Evolutionary conservation across 1,284 basidiomycete species (phyloP), one percentile per base, ranked within the genome.

Genomic region (Sporisorium sorghi): DNA sequence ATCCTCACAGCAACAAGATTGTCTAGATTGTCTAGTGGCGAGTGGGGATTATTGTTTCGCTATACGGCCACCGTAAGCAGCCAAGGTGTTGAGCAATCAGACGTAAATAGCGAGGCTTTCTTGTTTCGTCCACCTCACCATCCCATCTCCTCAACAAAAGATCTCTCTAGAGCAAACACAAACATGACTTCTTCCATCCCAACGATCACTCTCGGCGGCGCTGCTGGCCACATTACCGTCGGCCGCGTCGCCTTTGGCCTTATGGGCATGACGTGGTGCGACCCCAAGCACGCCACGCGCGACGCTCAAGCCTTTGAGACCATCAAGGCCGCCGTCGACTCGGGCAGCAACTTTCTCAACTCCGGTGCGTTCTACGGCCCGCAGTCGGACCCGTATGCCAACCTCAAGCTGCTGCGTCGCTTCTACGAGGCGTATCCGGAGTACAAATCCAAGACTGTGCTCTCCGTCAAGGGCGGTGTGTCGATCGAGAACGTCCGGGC

Each of bases 221-320:
- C 43, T 10, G 78, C 78, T 5, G 49, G 33, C 52, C 39, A 59
- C 57, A 44, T 81, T 32, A 5, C 62, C 1, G 43, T 81, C 39
- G 79, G 78, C 7, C 67, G 66, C n/a, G 49, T 81, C 14, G 80
- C 78, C 3, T 74, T 74, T 21, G 80, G 80, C 19, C 66, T 72
- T 17, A 77, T 82, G 79, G 65, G 73, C 30, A 59, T 82, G 62
- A 66, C 77, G 12, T 81, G 79, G 80, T 51, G 50, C 47, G 67
- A 76, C 17, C 64, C 67, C 21, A 12, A 19, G 11, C 30, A 56
- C 2, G 11, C 17, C n/a, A 62, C 86, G 3, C 81, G 88, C 0
- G 89, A 91, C 47, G 87, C 89, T 55, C 85, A 88, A 19, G 87
- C 87, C 11, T 90, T 91, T 65, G 88, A 87, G 39, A 86, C 89